Evolutionary conservation across 2,329 filamentous ascomycete genomes (phyloP), one percentile per base, ranked within the genome.

Genomic region (Diaporthe ilicicola): DNA sequence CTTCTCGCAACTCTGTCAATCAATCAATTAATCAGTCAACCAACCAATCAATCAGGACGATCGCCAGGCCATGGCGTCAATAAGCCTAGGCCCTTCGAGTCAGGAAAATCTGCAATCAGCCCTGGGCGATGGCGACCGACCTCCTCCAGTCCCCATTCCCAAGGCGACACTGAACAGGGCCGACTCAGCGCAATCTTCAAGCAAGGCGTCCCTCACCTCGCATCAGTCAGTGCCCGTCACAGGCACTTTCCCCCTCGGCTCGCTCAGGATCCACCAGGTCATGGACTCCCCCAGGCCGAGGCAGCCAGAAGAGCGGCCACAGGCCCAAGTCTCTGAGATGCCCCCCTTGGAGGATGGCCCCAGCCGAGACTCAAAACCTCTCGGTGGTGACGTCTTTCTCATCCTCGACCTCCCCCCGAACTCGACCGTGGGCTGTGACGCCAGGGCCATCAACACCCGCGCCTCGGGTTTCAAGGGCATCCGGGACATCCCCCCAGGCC

Each of bases 341-440:
- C 70, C 46, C 7, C 61, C 67, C 5, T 12, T 73, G 37, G 67
- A 69, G 22, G 70, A 48, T 10, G 64, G 27, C 59, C 39, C 55
- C n/a, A 29, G n/a, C n/a, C 39, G 1, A 6, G 32, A 24, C 1
- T 6, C 66, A 19, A 2, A 42, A 13, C 10, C 53, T 42, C 24
- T 48, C 24, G 64, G 24, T 1, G 85, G 86, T 12, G 88, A 90
- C 73, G 82, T 86, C 24, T 81, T 90, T 68, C 78, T 90, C 13
- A 77, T 90, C 34, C 78, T 88, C 42, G 84, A 85, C 68, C 78
- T 91, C 13, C 87, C 88, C 1, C 78, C 82, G 1, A 78, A 82
- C 46, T 86, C 87, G 70, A 86, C 83, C 2, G 79, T 91, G 22
- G 88, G 88, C 54, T 87, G 86, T 74, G 88, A 90, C 74, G 80